Conservation (phyloP, 2,329 filamentous ascomycete genomes). For the Sclerotinia borealis region DNA sequence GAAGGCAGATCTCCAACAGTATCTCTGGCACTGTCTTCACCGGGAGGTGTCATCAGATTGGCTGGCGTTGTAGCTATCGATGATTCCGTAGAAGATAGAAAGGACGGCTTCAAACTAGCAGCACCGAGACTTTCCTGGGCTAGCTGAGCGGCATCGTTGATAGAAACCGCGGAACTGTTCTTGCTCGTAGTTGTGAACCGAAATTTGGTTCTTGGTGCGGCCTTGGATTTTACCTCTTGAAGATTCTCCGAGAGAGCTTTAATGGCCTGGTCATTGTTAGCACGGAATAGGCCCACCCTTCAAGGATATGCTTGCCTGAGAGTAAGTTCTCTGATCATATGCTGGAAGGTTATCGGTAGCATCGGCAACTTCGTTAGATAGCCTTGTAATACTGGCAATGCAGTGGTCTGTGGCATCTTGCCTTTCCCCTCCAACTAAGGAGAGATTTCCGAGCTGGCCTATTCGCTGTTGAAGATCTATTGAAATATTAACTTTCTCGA, state of each 20-base stretch:
- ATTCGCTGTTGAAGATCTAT: slow-evolving; percentile 74
- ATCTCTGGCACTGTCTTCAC: slow-evolving; percentile 31
- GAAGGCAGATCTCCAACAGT: slow-evolving; percentile 36
- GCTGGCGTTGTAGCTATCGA: slow-evolving; percentile 37
- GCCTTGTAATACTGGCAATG: slow-evolving; percentile 68
- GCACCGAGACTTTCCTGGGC: slow-evolving; percentile 40
- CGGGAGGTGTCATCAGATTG: slow-evolving; percentile 24
- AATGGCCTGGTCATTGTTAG: slow-evolving; percentile 52
- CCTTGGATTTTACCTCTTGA: slow-evolving; percentile 58
- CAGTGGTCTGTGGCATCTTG: slow-evolving; percentile 76
- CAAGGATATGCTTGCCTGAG: slow-evolving; percentile 50
- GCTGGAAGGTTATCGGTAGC: slow-evolving; percentile 75
- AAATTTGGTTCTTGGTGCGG: slow-evolving; percentile 74
- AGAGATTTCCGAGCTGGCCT: slow-evolving; percentile 55
- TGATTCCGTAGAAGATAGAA: slow-evolving; percentile 35
- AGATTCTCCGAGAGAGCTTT: slow-evolving; percentile 76
- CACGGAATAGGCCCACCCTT: neutral
- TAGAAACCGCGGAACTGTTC: slow-evolving; percentile 47
- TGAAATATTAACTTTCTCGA: slow-evolving; percentile 1
- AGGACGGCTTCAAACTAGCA: slow-evolving; percentile 29
- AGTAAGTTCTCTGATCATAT: slow-evolving; percentile 84
- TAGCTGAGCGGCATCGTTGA: slow-evolving; percentile 50
- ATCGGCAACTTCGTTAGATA: slow-evolving; percentile 82
- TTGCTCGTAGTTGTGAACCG: slow-evolving; percentile 63
- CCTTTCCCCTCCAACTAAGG: slow-evolving; percentile 64